These are phyloP conservation scores for Xylariaceae sp. DNA, from an alignment of 2,329 filamentous ascomycete genomes.

Conservation along the genomic window DNA sequence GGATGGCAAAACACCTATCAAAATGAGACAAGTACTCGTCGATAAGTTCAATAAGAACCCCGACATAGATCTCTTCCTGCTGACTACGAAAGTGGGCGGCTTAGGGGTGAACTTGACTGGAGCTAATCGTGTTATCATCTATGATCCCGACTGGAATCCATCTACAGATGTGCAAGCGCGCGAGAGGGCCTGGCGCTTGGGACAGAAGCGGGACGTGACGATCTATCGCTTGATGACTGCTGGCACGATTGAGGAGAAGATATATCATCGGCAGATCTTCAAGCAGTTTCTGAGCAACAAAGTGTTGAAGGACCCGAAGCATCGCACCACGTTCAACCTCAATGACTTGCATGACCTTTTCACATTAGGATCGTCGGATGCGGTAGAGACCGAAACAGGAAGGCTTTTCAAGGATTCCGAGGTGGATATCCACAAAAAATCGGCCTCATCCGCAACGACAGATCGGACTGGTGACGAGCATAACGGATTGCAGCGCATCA, in stretches of 20 bases:
- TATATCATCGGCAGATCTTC: constrained; percentile 97
- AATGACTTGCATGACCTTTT: constrained; percentile 91
- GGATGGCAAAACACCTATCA: constrained; percentile 89
- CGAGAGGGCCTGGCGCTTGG: constrained; percentile 91
- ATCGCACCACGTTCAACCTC: constrained; percentile 84
- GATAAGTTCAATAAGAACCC: constrained; percentile 87
- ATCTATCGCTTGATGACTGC: constrained; percentile 98
- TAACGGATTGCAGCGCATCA: constrained; percentile 34
- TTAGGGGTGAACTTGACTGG: constrained; percentile 92
- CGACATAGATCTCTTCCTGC: constrained; percentile 77
- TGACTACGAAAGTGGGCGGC: constrained; percentile 94
- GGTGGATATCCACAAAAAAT: constrained; percentile 54
- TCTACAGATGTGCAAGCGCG: constrained; percentile 94
- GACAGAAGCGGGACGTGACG: constrained; percentile 90
- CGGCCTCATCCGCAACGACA: constrained; percentile 2
- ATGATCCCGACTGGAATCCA: constrained; percentile 98
- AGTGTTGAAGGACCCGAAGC: constrained; percentile 88
- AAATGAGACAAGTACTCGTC: constrained; percentile 81
- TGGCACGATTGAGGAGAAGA: constrained; percentile 98
- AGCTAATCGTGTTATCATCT: constrained; percentile 94
- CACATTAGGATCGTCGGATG: constrained; percentile 63
- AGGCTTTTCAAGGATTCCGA: constrained; percentile 85
- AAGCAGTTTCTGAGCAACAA: constrained; percentile 98
- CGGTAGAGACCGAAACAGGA: constrained; percentile 74
- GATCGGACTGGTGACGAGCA: constrained; percentile 30